Evolutionary conservation across 441 rosid species (phyloP).

Genomic region (Pelargonium myrrhifolium): DNA sequence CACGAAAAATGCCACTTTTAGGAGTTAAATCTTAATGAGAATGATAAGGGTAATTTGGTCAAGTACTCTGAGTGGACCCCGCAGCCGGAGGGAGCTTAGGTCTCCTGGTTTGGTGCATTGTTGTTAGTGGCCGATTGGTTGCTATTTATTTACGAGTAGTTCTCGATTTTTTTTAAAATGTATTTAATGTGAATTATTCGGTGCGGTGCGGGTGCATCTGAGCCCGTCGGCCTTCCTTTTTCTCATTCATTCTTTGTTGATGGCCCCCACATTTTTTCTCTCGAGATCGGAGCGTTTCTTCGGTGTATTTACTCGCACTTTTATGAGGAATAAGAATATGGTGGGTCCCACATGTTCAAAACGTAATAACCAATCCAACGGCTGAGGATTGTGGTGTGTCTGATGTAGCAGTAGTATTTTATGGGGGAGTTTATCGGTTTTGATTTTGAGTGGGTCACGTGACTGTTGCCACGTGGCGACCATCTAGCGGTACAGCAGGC

Average conservation of each 20-base stretch:
- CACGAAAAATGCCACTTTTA: background rate
- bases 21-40: background rate
- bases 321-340: too few relatives aligned
- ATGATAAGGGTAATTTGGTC: too few relatives aligned
- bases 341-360: too few relatives aligned
- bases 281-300: background rate
- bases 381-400: too few relatives aligned
- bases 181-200: constrained; percentile 4
- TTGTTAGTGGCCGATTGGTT: too few relatives aligned
- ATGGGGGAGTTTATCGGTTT: too few relatives aligned
- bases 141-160: too few relatives aligned
- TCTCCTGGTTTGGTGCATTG: background rate
- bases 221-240: background rate
- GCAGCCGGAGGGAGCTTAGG: background rate
- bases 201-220: constrained; percentile 12
- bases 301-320: too few relatives aligned
- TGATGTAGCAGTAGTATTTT: too few relatives aligned
- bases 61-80: too few relatives aligned
- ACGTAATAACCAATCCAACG: too few relatives aligned
- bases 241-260: background rate
- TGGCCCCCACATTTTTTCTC: background rate
- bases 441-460: background rate
- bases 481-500: background rate
- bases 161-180: too few relatives aligned
- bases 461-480: background rate